Conservation (phyloP, 495 filamentous ascomycete genomes). For the Neurospora sp. region DNA sequence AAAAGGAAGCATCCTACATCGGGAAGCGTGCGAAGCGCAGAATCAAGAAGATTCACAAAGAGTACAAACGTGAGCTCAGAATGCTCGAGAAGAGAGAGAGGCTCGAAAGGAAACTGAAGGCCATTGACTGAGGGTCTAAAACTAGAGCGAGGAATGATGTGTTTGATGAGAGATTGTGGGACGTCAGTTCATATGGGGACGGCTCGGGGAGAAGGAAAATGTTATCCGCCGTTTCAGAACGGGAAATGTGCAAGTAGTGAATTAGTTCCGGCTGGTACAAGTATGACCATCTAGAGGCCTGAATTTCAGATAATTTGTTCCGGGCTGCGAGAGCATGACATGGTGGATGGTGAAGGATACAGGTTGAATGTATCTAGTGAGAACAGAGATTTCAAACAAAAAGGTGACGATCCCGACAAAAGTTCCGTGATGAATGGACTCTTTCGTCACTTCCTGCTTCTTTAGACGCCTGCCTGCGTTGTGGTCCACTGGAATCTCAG, state of each 20-base stretch:
- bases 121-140: neutral
- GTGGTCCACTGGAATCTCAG: no score
- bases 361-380: no score
- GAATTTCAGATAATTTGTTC: no score
- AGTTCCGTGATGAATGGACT: rapidly evolving
- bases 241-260: neutral
- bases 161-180: neutral
- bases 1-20: neutral
- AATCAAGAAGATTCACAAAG: neutral
- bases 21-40: neutral
- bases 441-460: neutral
- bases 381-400: no score
- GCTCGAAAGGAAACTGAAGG: neutral
- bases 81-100: neutral
- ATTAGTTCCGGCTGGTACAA: neutral
- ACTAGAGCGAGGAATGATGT: neutral
- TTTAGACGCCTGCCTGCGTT: neutral
- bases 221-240: neutral
- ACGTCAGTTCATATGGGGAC: neutral
- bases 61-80: neutral
- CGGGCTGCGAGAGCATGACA: no score
- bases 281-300: neutral
- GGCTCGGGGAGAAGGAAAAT: neutral
- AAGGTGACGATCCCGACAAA: neutral
- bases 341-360: no score